These are phyloP conservation scores for Bolboschoenoplectus hybrid DNA, from an alignment of 202 grass and related monocot genomes.

Conservation along the genomic window DNA sequence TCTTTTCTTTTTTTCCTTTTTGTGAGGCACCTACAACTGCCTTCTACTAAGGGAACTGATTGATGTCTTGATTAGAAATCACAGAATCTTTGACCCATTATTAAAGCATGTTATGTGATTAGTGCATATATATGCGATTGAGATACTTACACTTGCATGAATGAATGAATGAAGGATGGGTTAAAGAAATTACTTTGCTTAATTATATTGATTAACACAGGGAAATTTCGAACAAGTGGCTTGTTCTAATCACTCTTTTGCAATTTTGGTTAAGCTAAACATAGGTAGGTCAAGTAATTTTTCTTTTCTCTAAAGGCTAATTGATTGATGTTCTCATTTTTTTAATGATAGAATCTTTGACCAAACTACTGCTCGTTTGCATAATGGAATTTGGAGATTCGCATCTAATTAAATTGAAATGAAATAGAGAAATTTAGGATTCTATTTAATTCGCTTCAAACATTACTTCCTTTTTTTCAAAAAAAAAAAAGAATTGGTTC, in stretches of 20 bases:
- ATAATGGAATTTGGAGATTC: neutral
- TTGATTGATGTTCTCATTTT: constrained; percentile 15
- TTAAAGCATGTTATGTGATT: neutral
- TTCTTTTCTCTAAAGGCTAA: constrained; percentile 31
- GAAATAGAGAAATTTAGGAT: neutral
- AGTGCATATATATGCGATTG: constrained; percentile 21
- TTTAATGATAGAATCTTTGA: constrained; percentile 31
- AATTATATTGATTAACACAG: neutral
- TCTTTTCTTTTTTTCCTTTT: neutral
- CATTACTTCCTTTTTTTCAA: too few relatives aligned
- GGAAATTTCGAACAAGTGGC: neutral
- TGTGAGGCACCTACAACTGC: constrained; percentile 29
- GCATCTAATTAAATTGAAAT: neutral
- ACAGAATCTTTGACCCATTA: constrained; percentile 36
- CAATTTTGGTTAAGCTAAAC: constrained; percentile 23
- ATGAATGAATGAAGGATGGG: neutral
- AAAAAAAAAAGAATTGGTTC: too few relatives aligned
- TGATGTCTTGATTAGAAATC: constrained; percentile 37
- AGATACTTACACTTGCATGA: neutral
- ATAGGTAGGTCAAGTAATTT: constrained; percentile 32
- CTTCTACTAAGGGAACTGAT: constrained; percentile 25
- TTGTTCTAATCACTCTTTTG: constrained; percentile 27
- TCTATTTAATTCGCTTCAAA: neutral
- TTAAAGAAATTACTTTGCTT: constrained; percentile 10
- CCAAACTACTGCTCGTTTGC: neutral